phyloP scores from a whole-genome alignment of 805 yeast species.

The Novakomyces olei region DNA sequence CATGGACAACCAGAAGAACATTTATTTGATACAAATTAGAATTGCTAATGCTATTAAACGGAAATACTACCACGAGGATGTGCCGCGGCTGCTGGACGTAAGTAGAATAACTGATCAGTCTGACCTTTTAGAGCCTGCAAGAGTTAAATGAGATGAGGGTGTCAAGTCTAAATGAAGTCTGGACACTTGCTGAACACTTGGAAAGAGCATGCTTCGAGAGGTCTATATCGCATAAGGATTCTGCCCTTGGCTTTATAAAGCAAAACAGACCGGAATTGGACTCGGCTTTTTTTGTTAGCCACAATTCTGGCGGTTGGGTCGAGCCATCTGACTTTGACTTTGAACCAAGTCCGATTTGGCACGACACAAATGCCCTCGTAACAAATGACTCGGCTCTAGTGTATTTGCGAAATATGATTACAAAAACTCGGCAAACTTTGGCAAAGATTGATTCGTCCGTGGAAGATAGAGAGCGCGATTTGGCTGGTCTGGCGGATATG shows the following conservation, averaged over 20 bases:
- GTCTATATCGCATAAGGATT: conserved; percentile 23
- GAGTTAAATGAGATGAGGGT: conserved; percentile 64
- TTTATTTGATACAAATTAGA: conserved; percentile 56
- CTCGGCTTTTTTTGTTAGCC: conserved; percentile 79
- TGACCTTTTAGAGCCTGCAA: too few relatives aligned
- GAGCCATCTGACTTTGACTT: conserved; percentile 75
- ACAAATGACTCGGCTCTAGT: conserved; percentile 22
- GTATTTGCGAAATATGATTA: conserved; percentile 17
- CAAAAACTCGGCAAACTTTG: too few relatives aligned
- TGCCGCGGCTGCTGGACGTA: conserved; percentile 78
- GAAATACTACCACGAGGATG: conserved; percentile 75
- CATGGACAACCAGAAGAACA: conserved; percentile 77
- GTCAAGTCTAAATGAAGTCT: conserved; percentile 41
- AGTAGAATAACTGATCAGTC: conserved; percentile 11
- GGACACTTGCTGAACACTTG: conserved; percentile 35
- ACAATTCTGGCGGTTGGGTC: conserved; percentile 50
- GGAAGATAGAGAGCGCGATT: too few relatives aligned
- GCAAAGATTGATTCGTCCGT: too few relatives aligned
- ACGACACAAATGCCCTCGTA: conserved; percentile 65
- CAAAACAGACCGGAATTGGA: conserved; percentile 58
- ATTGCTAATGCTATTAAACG: conserved; percentile 81
- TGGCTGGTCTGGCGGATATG: too few relatives aligned
- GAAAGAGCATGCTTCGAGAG: conserved; percentile 36
- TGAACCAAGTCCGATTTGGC: conserved; percentile 86
- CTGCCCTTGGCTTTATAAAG: conserved; percentile 32